Percentiles rank a stretch among this genome's conserved stretches.
phyloP scores from a whole-genome alignment of 2,329 filamentous ascomycete genomes.

The Colletotrichum tofieldiae region DNA sequence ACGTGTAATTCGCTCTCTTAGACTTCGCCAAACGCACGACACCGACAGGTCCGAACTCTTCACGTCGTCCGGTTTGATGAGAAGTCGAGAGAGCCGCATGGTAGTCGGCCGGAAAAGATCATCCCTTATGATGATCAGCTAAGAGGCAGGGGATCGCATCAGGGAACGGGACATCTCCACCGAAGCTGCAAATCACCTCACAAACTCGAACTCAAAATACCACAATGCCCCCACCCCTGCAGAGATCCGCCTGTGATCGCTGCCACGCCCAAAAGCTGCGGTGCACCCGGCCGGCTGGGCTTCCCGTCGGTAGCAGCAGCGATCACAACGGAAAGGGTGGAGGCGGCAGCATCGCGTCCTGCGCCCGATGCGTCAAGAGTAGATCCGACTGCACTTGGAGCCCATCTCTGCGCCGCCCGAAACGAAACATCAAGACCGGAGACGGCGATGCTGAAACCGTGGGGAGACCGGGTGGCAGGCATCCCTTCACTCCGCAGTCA shows the following conservation, averaged over 20 bases:
- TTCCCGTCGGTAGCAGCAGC: neutral
- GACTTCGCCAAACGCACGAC: conserved; percentile 6
- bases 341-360: neutral
- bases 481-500: conserved; percentile 16
- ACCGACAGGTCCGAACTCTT: conserved; percentile 1
- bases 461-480: conserved; percentile 17
- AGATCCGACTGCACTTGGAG: conserved; percentile 1
- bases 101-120: conserved; percentile 7
- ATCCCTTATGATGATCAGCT: conserved; percentile 20
- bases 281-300: neutral
- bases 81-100: neutral
- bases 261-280: neutral
- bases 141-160: conserved; percentile 20
- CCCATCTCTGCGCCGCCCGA: conserved; percentile 14
- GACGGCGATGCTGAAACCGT: conserved; percentile 7
- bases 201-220: neutral
- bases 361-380: neutral
- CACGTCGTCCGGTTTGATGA: neutral
- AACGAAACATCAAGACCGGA: conserved; percentile 16
- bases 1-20: conserved; percentile 4
- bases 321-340: too few species aligned
- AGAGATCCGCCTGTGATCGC: neutral
- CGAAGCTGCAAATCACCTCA: conserved; percentile 8
- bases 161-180: neutral
- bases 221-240: conserved; percentile 2